Evolutionary conservation across 305 asterid genomes (phyloP).

Genomic region (Fraxinus baroniana): DNA sequence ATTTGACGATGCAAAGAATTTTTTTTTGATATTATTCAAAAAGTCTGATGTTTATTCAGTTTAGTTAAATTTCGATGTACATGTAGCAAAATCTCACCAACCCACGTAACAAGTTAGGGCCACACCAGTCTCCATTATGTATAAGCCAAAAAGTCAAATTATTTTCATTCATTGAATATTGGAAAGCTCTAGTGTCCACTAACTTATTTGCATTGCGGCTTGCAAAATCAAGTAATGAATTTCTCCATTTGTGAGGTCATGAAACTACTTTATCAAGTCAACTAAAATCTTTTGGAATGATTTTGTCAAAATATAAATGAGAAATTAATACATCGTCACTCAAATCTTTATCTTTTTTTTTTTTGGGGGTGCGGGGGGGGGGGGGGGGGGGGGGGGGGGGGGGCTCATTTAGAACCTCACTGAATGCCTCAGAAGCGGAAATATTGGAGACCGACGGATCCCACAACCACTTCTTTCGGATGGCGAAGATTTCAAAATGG

Average conservation of each 20-base stretch:
- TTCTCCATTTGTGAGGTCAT: neutral
- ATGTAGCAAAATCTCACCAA: neutral
- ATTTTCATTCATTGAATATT: neutral
- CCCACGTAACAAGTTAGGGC: neutral
- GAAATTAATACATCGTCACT: neutral
- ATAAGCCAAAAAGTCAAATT: neutral
- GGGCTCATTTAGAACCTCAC: no score
- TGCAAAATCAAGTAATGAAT: neutral
- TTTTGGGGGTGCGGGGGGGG: no score
- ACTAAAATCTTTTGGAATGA: neutral
- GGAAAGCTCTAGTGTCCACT: neutral
- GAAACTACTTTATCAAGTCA: neutral
- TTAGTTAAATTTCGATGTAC: no score
- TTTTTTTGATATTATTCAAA: no score
- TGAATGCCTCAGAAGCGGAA: neutral
- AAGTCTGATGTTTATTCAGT: no score
- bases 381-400: no score
- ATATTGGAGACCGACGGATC: neutral
- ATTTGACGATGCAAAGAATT: no score
- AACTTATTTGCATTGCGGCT: neutral
- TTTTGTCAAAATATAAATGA: neutral
- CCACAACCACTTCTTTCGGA: neutral
- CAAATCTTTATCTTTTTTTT: neutral
- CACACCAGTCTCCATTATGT: neutral
- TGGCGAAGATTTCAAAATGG: neutral